These are phyloP conservation scores for Giardia muris DNA, from an alignment of 208 protist genomes.

Conservation along the genomic window DNA sequence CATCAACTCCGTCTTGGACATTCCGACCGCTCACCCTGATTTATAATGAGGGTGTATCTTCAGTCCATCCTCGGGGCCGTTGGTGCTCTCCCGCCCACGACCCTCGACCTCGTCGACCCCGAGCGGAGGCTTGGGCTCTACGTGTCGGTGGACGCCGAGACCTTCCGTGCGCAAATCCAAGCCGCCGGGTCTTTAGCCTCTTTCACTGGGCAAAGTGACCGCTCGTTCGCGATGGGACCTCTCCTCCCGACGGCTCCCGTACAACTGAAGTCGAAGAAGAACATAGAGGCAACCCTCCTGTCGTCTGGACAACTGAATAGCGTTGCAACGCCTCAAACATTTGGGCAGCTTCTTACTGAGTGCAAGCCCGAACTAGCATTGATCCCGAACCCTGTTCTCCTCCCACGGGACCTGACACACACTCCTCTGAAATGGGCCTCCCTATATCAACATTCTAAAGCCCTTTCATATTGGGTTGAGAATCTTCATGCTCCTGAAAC, in stretches of 20 bases:
- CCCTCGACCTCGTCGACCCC: not conserved
- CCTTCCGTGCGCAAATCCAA: not conserved
- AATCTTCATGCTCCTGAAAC: not conserved
- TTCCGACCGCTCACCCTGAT: not conserved
- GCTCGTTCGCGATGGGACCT: not conserved
- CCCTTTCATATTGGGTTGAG: not conserved
- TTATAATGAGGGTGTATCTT: too few relatives aligned
- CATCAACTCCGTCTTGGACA: not conserved
- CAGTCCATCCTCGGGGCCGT: not conserved
- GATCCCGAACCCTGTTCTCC: not conserved
- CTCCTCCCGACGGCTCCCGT: not conserved
- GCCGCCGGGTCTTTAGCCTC: not conserved
- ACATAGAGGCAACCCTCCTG: not conserved
- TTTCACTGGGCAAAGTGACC: not conserved
- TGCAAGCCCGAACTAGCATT: not conserved
- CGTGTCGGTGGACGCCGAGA: not conserved
- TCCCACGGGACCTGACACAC: not conserved
- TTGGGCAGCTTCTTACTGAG: not conserved
- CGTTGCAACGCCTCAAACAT: not conserved
- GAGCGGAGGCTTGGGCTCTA: not conserved
- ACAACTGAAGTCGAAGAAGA: not conserved
- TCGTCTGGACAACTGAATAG: not conserved
- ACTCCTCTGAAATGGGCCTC: not conserved
- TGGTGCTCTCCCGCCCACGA: not conserved
- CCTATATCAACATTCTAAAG: not conserved